Conservation (phyloP, 345 rosid genomes). For the Gossypium turneri region DNA sequence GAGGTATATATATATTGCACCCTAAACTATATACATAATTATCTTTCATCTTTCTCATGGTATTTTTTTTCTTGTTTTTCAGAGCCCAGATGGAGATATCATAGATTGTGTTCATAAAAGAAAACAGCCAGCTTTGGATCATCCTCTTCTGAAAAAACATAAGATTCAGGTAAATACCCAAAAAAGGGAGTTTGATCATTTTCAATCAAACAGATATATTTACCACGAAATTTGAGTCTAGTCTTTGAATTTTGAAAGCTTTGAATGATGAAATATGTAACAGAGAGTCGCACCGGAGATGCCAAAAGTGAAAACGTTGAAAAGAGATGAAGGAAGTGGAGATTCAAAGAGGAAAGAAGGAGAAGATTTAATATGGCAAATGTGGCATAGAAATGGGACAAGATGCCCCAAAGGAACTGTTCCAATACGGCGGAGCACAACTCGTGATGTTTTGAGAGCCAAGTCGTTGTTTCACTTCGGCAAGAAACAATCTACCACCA, state of each 20-base stretch:
- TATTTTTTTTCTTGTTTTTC: neutral
- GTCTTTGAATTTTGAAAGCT: neutral
- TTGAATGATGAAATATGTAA: neutral
- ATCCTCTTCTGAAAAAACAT: conserved; percentile 84
- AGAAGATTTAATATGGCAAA: conserved; percentile 51
- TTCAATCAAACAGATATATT: no score
- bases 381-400: conserved; percentile 87
- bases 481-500: conserved; percentile 40
- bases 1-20: conserved; percentile 37
- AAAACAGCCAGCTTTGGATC: conserved; percentile 92
- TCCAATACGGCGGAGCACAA: conserved; percentile 79
- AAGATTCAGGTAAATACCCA: conserved; percentile 69
- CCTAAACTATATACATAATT: neutral
- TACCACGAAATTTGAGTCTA: no score
- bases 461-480: conserved; percentile 91
- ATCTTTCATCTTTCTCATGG: neutral
- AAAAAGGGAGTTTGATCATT: no score
- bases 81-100: conserved; percentile 87
- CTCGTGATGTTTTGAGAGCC: conserved; percentile 77
- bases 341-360: conserved; percentile 20
- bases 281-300: conserved; percentile 62
- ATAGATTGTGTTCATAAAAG: conserved; percentile 83
- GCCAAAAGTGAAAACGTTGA: conserved; percentile 39
- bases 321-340: conserved; percentile 17
- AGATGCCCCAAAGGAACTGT: conserved; percentile 85